phyloP scores from a whole-genome alignment of 2,329 filamentous ascomycete genomes.

The Sarocladium oryzae region DNA sequence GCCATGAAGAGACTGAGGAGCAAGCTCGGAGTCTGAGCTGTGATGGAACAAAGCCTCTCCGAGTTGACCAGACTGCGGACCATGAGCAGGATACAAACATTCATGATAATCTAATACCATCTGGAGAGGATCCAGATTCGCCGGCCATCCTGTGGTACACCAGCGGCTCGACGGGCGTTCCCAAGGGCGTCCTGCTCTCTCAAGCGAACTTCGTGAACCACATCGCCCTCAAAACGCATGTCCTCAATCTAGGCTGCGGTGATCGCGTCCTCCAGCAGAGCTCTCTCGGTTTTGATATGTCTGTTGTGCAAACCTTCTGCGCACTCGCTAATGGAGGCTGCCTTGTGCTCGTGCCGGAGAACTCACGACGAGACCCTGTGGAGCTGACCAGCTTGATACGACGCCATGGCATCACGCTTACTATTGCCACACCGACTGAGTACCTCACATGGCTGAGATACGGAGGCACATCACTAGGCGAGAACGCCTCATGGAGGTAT shows the following conservation, averaged over 20 bases:
- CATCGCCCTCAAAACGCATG: conserved; percentile 14
- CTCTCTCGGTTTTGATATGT: conserved; percentile 34
- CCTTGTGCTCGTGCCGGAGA: conserved; percentile 26
- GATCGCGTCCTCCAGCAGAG: conserved; percentile 31
- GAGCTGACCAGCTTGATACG: conserved; percentile 19
- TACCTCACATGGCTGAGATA: conserved; percentile 19
- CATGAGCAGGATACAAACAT: background rate
- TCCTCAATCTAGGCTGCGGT: conserved; percentile 13
- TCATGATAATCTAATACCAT: background rate
- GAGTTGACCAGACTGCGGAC: background rate
- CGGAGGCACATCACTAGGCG: background rate
- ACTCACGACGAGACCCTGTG: conserved; percentile 22
- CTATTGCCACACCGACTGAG: conserved; percentile 30
- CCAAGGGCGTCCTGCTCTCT: conserved; percentile 33
- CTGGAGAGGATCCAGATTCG: background rate
- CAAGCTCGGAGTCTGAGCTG: too few species aligned
- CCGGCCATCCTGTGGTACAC: conserved; percentile 27
- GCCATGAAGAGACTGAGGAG: background rate
- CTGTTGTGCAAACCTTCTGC: conserved; percentile 29
- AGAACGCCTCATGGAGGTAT: conserved; percentile 7
- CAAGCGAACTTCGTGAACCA: conserved; percentile 24
- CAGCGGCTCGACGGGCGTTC: conserved; percentile 25
- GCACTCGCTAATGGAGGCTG: conserved; percentile 29
- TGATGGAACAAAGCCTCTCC: background rate
- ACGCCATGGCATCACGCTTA: conserved; percentile 24